A percentile compares a stretch with the other conserved stretches of the same genome.
These are phyloP conservation scores for Neovahlkampfia damariscottae DNA, from an alignment of 78 protist genomes.

Conservation along the genomic window DNA sequence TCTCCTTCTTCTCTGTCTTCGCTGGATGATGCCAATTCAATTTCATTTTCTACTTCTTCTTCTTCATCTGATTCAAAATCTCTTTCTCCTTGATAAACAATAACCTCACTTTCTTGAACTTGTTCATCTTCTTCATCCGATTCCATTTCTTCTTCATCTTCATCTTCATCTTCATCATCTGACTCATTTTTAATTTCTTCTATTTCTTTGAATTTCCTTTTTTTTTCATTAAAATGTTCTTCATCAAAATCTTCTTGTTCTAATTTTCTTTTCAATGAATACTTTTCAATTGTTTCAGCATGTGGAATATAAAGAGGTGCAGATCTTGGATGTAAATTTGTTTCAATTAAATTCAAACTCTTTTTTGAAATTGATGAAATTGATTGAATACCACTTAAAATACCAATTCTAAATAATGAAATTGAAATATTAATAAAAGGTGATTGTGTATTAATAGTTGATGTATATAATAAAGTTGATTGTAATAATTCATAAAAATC, in stretches of 20 bases:
- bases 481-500: not conserved
- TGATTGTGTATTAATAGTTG: not conserved
- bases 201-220: not conserved
- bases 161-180: not conserved
- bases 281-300: not conserved
- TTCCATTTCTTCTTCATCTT: not conserved
- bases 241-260: not conserved
- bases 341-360: not conserved
- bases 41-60: too few species aligned
- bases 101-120: too few species aligned
- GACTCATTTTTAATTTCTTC: not conserved
- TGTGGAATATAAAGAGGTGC: not conserved
- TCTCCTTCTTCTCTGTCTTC: too few species aligned
- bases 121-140: not conserved
- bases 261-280: not conserved
- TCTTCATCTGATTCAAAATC: too few species aligned
- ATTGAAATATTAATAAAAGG: not conserved
- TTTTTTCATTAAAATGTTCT: not conserved
- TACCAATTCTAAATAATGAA: not conserved
- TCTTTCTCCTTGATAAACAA: too few species aligned
- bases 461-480: not conserved
- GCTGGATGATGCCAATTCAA: too few species aligned
- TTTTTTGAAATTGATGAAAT: not conserved
- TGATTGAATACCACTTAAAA: not conserved
- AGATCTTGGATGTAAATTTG: not conserved